Percentiles rank a stretch among this genome's conserved stretches.
These are phyloP conservation scores for Solanum paucissectum DNA, from an alignment of 257 asterid species.

Conservation along the genomic window DNA sequence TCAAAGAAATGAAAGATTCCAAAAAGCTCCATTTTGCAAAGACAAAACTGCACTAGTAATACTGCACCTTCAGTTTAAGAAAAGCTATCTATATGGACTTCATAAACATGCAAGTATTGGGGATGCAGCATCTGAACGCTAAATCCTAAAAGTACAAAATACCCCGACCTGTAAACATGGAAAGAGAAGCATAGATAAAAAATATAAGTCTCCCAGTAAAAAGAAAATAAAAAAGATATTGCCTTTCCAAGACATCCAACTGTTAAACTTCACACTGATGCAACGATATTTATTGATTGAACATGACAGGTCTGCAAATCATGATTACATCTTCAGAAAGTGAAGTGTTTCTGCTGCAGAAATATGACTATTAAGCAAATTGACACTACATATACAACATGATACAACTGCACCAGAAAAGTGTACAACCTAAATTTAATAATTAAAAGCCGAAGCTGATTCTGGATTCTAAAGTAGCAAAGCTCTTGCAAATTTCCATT, in stretches of 20 bases:
- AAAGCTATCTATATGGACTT: not conserved
- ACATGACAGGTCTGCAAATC: not conserved
- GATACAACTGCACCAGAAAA: not conserved
- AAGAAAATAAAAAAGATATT: not conserved
- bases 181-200: not conserved
- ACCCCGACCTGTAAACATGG: not conserved
- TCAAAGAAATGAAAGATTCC: not conserved
- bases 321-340: not conserved
- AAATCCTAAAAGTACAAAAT: not conserved
- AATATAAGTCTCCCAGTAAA: not conserved
- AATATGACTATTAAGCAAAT: not conserved
- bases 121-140: not conserved
- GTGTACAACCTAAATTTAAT: not conserved
- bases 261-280: not conserved
- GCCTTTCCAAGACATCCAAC: not conserved
- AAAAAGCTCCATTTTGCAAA: not conserved
- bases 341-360: not conserved
- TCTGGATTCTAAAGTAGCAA: constrained; percentile 16
- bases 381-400: not conserved
- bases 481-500: constrained; percentile 10
- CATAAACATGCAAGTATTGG: not conserved
- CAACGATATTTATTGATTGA: not conserved
- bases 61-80: not conserved
- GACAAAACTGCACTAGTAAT: not conserved
- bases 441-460: not conserved